These are phyloP conservation scores for Patellaria atrata DNA, from an alignment of 495 filamentous ascomycete species.

Conservation along the genomic window DNA sequence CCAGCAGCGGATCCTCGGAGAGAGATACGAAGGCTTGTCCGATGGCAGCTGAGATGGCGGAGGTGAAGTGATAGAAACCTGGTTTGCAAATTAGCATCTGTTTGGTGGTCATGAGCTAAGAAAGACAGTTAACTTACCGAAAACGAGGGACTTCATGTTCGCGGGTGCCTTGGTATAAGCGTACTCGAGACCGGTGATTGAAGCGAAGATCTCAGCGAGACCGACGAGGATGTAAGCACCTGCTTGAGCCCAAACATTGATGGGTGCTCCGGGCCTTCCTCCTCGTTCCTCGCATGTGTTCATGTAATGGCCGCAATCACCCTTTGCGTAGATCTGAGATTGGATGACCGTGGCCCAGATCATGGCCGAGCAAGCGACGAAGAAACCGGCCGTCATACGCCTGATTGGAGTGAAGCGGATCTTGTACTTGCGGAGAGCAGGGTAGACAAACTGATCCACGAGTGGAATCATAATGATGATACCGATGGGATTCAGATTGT, in stretches of 20 bases:
- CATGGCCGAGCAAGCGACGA: slow-evolving; percentile 19
- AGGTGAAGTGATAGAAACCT: slow-evolving; percentile 52
- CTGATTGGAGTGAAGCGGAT: slow-evolving; percentile 61
- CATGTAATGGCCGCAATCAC: slow-evolving; percentile 17
- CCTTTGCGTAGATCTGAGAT: slow-evolving; percentile 17
- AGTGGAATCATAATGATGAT: slow-evolving; percentile 71
- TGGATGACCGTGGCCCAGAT: slow-evolving; percentile 18
- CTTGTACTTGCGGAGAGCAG: slow-evolving; percentile 43
- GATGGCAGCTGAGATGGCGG: slow-evolving; percentile 52
- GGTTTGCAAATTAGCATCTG: too few relatives aligned
- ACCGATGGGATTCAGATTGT: slow-evolving; percentile 64
- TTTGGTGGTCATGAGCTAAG: too few relatives aligned
- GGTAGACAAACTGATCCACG: slow-evolving; percentile 55
- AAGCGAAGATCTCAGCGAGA: slow-evolving; percentile 61
- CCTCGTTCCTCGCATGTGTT: slow-evolving; percentile 25
- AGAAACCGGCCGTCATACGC: slow-evolving; percentile 52
- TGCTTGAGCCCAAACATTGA: slow-evolving; percentile 37
- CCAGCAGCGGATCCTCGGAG: slow-evolving; percentile 51
- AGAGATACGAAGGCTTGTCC: slow-evolving; percentile 52
- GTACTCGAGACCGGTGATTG: slow-evolving; percentile 42
- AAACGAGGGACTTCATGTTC: slow-evolving; percentile 56
- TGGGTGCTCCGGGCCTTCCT: slow-evolving; percentile 34
- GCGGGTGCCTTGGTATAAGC: slow-evolving; percentile 67
- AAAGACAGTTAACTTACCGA: too few relatives aligned
- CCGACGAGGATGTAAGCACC: slow-evolving; percentile 51